Conservation (phyloP, 305 asterid species). For the Plantago lanceolata region DNA sequence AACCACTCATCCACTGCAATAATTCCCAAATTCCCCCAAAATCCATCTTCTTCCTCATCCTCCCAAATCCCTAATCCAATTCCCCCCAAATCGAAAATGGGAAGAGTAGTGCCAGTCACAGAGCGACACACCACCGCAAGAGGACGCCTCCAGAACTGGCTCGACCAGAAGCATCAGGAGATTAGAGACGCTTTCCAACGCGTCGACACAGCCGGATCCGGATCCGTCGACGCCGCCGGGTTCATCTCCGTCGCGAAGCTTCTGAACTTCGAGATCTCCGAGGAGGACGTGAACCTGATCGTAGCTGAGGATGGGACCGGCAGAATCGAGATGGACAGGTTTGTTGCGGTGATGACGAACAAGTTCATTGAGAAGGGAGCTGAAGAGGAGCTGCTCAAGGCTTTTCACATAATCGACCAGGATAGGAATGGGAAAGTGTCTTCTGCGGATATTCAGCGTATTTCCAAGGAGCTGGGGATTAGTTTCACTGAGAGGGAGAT, state of each 20-base stretch:
- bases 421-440: conserved; percentile 87
- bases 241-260: not conserved
- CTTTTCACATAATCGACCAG: conserved; percentile 77
- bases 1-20: too few relatives aligned
- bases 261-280: not conserved
- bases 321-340: conserved; percentile 72
- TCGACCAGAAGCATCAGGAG: not conserved
- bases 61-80: not conserved
- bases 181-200: conserved; percentile 2
- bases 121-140: not conserved
- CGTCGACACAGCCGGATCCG: conserved; percentile 2
- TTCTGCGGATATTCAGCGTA: conserved; percentile 79
- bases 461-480: conserved; percentile 74
- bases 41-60: not conserved
- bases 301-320: conserved; percentile 82
- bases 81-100: not conserved
- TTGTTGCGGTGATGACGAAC: conserved; percentile 81
- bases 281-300: not conserved
- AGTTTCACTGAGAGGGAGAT: conserved; percentile 63
- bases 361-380: conserved; percentile 86
- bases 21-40: not conserved
- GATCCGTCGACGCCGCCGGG: not conserved
- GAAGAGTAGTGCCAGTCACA: not conserved
- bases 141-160: not conserved
- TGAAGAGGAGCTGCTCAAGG: conserved; percentile 77